These are phyloP conservation scores for Colletotrichum simmondsii DNA, from an alignment of 2,329 filamentous ascomycete species.

Conservation along the genomic window DNA sequence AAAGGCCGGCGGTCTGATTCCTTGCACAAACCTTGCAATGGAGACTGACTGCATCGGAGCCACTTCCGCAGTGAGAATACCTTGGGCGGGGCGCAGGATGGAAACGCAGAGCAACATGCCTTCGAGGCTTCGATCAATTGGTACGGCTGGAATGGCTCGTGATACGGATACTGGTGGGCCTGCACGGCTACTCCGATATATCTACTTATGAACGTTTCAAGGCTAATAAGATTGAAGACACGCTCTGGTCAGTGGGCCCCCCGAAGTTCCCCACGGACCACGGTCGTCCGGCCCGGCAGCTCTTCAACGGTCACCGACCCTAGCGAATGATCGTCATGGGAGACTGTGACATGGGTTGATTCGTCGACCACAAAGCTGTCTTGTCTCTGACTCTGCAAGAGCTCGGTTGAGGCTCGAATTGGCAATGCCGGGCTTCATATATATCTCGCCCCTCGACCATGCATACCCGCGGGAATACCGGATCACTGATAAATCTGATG, in stretches of 20 bases:
- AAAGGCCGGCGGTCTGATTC: background rate
- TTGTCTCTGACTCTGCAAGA: background rate
- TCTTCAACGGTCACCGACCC: slow-evolving; percentile 9
- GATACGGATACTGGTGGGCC: slow-evolving; percentile 4
- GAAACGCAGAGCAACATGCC: background rate
- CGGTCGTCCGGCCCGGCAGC: slow-evolving; percentile 17
- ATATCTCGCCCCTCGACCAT: background rate
- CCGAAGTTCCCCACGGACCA: slow-evolving; percentile 11
- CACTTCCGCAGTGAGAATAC: slow-evolving; percentile 5
- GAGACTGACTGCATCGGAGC: slow-evolving; percentile 17
- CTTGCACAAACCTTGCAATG: background rate
- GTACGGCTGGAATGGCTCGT: slow-evolving; percentile 9
- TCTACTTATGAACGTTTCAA: background rate
- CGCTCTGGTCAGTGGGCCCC: slow-evolving; percentile 3
- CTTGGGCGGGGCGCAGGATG: background rate
- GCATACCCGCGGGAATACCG: background rate
- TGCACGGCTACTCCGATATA: slow-evolving; percentile 10
- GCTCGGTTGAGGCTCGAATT: background rate
- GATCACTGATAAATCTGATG: background rate
- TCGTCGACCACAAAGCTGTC: background rate
- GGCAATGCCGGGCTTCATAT: background rate
- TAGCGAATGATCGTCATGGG: slow-evolving; percentile 3
- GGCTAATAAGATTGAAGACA: background rate
- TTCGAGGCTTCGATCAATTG: background rate
- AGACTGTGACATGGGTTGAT: background rate